Evolutionary conservation across 2,329 filamentous ascomycete species (phyloP).

Genomic region (Alternaria arborescens): DNA sequence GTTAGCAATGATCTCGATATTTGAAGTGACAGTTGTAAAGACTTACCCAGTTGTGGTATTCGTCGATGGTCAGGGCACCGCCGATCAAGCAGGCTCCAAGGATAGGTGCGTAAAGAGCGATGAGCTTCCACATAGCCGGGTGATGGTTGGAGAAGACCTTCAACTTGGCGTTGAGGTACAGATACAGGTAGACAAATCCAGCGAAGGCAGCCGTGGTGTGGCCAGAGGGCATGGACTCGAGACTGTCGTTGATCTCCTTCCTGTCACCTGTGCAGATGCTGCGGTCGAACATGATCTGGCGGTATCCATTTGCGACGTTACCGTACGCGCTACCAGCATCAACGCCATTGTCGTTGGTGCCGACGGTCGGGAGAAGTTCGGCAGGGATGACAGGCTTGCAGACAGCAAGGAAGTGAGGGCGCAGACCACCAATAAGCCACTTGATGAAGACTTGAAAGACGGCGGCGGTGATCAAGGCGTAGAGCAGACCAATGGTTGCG

Average conservation of each 20-base stretch:
- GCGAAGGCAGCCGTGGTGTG: conserved; percentile 78
- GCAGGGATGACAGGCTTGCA: conserved; percentile 69
- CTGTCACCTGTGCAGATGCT: conserved; percentile 74
- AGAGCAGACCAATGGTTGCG: conserved; percentile 72
- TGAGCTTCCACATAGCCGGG: conserved; percentile 76
- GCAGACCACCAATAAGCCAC: conserved; percentile 71
- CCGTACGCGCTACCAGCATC: conserved; percentile 60
- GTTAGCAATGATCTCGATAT: not conserved
- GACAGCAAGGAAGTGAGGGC: conserved; percentile 74
- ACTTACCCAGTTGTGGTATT: conserved; percentile 68
- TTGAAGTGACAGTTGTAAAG: not conserved
- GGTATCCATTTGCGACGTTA: conserved; percentile 61
- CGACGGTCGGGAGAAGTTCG: conserved; percentile 35
- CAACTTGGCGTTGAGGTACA: conserved; percentile 81
- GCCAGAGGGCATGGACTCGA: conserved; percentile 77
- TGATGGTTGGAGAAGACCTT: conserved; percentile 79
- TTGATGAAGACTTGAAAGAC: conserved; percentile 81
- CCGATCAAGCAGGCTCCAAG: conserved; percentile 74
- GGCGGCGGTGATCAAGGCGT: conserved; percentile 73
- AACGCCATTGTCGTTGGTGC: conserved; percentile 29
- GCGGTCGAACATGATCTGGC: conserved; percentile 71
- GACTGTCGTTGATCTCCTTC: conserved; percentile 70
- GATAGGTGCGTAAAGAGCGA: conserved; percentile 70
- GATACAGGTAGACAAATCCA: conserved; percentile 73
- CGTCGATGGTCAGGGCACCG: conserved; percentile 73